phyloP scores from a whole-genome alignment of 345 rosid species.

The Dipteronia dyeriana region DNA sequence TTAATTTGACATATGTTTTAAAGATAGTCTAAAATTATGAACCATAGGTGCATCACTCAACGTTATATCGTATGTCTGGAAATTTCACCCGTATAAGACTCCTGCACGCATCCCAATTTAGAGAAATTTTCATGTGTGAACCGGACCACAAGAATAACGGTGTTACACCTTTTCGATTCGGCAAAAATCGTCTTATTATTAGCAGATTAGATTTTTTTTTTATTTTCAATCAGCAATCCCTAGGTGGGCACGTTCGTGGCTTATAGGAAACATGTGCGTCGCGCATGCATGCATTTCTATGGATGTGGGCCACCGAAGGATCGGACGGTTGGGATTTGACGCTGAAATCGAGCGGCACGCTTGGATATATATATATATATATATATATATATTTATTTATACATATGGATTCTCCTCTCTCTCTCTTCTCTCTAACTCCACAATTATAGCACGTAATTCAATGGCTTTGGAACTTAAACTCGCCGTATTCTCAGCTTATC shows the following conservation, averaged over 20 bases:
- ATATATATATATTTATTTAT: too few relatives aligned
- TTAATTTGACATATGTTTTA: too few relatives aligned
- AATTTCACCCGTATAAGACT: background rate
- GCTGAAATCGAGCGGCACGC: slow-evolving; percentile 59
- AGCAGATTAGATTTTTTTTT: background rate
- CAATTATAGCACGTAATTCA: slow-evolving; percentile 36
- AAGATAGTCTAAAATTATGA: too few relatives aligned
- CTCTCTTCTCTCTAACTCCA: too few relatives aligned
- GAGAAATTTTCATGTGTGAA: background rate
- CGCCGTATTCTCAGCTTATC: slow-evolving; percentile 41
- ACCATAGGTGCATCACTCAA: too few relatives aligned
- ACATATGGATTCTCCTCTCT: too few relatives aligned
- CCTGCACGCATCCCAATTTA: slow-evolving; percentile 19
- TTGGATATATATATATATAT: background rate
- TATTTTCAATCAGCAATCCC: slow-evolving; percentile 24
- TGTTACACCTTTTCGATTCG: background rate
- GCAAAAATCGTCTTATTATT: background rate
- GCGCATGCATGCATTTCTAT: slow-evolving; percentile 33
- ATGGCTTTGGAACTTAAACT: slow-evolving; percentile 49
- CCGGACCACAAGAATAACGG: background rate
- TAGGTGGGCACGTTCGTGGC: slow-evolving; percentile 32
- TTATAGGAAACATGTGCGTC: slow-evolving; percentile 28
- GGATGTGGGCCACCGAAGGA: slow-evolving; percentile 34
- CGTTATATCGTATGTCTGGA: too few relatives aligned
- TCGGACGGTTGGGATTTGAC: slow-evolving; percentile 40